Evolutionary conservation across 177 flowering plant species (phyloP), one percentile per base, ranked within the genome.

Genomic region (Tripterygium wilfordii): DNA sequence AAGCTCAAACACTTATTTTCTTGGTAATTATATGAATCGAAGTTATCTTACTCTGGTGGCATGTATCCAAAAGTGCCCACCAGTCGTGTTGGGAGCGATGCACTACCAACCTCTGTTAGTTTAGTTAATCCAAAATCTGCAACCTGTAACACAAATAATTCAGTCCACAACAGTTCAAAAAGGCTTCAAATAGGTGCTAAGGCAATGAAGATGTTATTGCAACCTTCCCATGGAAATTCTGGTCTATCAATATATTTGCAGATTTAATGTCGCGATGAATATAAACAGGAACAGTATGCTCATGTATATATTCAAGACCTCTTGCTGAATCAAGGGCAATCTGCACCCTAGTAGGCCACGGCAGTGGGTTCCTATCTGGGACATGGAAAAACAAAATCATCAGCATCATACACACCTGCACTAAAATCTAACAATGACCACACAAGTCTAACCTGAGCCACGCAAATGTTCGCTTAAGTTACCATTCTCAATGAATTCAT

Each of bases 281-380:
- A 55, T 94, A 94, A 2, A 89, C 85, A 32, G 96, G 97, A 40
- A 89, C 97, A 12, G 99, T 89, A 53, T 94, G 97, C 61, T 94
- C 97, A 51, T 94, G 99, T 22, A 94, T 94, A 64, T 94, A 89
- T 65, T 94, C 99, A 51, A 94, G 97, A 45, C 97, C 99, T 69
- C 97, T 78, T 3, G 99, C 99, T 20, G 99, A 85, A 63, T 89
- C 96, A 17, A 94, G 88, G 27, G 99, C 97, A 48, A 94, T 89
- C 61, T 89, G 99, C 57, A 94, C 86, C 67, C 99, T 75, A n/a
- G 66, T 53, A 53, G 85, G 33, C 97, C 97, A 94, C 55, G 92
- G 58, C 45, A 94, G 64, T 30, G 92, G 87, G 3, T 79, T 81
- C 66, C 66, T 70, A 13, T 64, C 99, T 88, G 70, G 20, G 29